Base-by-base conservation (phyloP, 2,329 filamentous ascomycete genomes). In the Falciphora oryzae region DNA sequence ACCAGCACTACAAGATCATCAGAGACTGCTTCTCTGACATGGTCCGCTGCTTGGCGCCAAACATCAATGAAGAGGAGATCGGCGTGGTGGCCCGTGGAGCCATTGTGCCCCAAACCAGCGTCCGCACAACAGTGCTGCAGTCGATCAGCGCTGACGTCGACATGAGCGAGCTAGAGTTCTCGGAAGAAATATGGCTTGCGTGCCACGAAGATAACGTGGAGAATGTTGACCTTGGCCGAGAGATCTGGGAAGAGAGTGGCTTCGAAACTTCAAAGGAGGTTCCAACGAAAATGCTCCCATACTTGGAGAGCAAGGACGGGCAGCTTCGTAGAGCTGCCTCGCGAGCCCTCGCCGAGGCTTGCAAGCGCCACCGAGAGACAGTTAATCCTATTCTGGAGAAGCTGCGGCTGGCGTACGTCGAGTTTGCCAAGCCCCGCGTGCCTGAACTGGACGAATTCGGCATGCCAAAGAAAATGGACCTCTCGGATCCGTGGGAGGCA, bases 211-310 rank as follows among this genome's bases (percentile, higher is more conserved):
- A 96, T 70, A 86, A 92, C 27, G 86, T 90, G 58, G 93, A 98
- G 74, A 98, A 98, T 71, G 85, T 84, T 11, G 91, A 93, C 59
- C 81, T 96, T 63, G 94, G 91, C 8, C 85, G 83, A 63, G 91
- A 94, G 16, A 97, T 99, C 50, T 99, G 95, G 95, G 92, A 96
- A 72, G 95, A 97, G 72, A 96, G 94, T 73, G 89, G 86, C 10
- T 89, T 98, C 66, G 79, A 89, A 66, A 78, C 94, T 16, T 83
- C 85, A 1, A 79, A 85, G 27, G 82, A 89, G 8, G 84, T 91
- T 11, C 86, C 91, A 10, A 75, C 81, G 65, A 85, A 83, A 69
- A 88, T 93, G 72, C 78, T 96, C 61, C 87, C 88, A 0, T 98
- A 96, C 73, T 80, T 98, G 14, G 85, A 92, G 69, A 91, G 87